Conservation (phyloP, 2,329 filamentous ascomycete species). For the Paracamarosporium sp. region DNA sequence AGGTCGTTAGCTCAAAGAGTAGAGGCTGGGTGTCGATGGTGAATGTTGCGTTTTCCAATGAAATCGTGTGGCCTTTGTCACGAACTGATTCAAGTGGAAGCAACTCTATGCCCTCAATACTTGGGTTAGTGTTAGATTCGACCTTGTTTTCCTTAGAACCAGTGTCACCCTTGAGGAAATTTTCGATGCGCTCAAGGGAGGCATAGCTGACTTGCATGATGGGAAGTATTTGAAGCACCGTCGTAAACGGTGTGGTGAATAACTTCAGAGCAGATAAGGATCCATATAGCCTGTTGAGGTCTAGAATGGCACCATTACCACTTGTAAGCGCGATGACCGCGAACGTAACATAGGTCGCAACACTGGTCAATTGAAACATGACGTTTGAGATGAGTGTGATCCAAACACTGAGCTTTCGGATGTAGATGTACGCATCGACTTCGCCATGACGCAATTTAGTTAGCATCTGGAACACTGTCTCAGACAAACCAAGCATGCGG, state of each 20-base stretch:
- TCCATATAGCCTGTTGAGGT: conserved; percentile 28
- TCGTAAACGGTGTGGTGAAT: conserved; percentile 26
- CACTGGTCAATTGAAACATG: conserved; percentile 26
- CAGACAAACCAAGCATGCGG: conserved; percentile 30
- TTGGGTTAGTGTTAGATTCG: not conserved
- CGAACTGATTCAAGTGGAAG: not conserved
- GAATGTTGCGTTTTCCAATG: conserved; percentile 7
- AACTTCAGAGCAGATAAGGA: conserved; percentile 34
- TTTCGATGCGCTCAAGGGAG: conserved; percentile 19
- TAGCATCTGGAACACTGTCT: conserved; percentile 22
- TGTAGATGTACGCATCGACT: conserved; percentile 16
- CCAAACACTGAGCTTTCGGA: conserved; percentile 20
- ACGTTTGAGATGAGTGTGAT: conserved; percentile 26
- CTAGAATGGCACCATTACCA: conserved; percentile 9
- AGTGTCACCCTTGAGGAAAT: not conserved
- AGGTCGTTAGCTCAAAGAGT: conserved; percentile 9
- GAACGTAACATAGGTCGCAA: conserved; percentile 28
- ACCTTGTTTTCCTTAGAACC: not conserved
- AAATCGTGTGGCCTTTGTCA: not conserved
- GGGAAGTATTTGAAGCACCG: conserved; percentile 24
- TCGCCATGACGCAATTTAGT: conserved; percentile 24
- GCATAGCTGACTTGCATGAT: conserved; percentile 21
- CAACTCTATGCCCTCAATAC: not conserved
- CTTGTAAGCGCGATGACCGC: conserved; percentile 22
- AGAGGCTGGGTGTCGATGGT: conserved; percentile 11